Percentiles rank a stretch among this genome's conserved stretches.
These are phyloP conservation scores for Fraxinus americana DNA, from an alignment of 257 asterid species.

Conservation along the genomic window DNA sequence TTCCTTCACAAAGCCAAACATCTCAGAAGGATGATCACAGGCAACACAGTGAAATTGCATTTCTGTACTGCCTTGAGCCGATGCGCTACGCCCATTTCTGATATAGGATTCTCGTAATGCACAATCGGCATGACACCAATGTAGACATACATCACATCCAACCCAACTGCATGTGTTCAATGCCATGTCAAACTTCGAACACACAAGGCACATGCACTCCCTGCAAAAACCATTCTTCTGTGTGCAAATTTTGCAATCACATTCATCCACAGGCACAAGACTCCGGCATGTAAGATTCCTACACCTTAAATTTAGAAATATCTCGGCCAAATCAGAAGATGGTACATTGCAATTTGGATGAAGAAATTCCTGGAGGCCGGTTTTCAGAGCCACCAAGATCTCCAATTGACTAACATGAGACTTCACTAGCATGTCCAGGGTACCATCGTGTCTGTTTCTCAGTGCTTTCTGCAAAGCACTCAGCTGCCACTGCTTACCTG, in stretches of 20 bases:
- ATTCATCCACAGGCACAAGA: slow-evolving; percentile 82
- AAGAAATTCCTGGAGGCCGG: slow-evolving; percentile 77
- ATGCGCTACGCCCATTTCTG: slow-evolving; percentile 74
- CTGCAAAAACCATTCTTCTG: slow-evolving; percentile 80
- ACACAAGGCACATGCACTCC: slow-evolving; percentile 96
- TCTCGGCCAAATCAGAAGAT: slow-evolving; percentile 75
- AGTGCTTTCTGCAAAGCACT: slow-evolving; percentile 77
- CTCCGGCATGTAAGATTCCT: slow-evolving; percentile 72
- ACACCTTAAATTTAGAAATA: slow-evolving; percentile 75
- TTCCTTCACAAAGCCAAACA: slow-evolving; percentile 97
- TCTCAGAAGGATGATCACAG: slow-evolving; percentile 94
- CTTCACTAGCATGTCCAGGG: slow-evolving; percentile 65
- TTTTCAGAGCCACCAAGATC: slow-evolving; percentile 81
- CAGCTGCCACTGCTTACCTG: slow-evolving; percentile 76
- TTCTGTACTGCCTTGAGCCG: slow-evolving; percentile 65
- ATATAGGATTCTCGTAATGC: slow-evolving; percentile 80
- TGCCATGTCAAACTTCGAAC: slow-evolving; percentile 93
- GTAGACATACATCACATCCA: slow-evolving; percentile 94
- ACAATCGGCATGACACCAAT: slow-evolving; percentile 99
- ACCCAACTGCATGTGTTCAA: slow-evolving; percentile 98
- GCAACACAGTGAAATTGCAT: slow-evolving; percentile 99
- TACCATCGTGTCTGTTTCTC: slow-evolving; percentile 61
- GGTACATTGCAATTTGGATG: slow-evolving; percentile 49
- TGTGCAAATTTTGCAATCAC: slow-evolving; percentile 83
- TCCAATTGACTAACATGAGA: slow-evolving; percentile 73